Percentiles rank a stretch among this genome's conserved stretches.
Evolutionary conservation across 768 basidiomycete species (phyloP).

Genomic region (Trametopsis cervina): DNA sequence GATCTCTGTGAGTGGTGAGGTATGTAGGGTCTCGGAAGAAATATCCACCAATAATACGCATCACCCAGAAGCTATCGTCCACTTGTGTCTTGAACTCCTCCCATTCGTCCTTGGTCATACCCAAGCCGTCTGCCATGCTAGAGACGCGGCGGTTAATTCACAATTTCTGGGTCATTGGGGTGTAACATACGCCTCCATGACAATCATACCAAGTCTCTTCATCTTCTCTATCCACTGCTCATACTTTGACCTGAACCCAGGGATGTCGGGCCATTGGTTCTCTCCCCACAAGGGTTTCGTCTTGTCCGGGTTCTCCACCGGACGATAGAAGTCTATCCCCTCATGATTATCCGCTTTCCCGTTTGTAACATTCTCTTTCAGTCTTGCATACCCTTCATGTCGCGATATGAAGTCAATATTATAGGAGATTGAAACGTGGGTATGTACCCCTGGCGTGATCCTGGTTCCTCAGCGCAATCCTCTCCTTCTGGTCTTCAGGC

Average conservation of each 20-base stretch:
- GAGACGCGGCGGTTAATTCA: neutral
- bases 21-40: too few species aligned
- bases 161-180: neutral
- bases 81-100: slow-evolving; percentile 57
- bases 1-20: neutral
- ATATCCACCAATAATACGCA: slow-evolving; percentile 79
- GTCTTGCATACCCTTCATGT: slow-evolving; percentile 61
- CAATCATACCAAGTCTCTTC: slow-evolving; percentile 69
- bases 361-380: slow-evolving; percentile 83
- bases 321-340: slow-evolving; percentile 75
- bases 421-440: neutral
- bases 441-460: slow-evolving; percentile 70
- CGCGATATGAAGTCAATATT: neutral
- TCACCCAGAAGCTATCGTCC: slow-evolving; percentile 84
- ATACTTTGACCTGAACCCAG: slow-evolving; percentile 54
- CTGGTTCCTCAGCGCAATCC: slow-evolving; percentile 55
- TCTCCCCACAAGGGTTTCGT: slow-evolving; percentile 70
- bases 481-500: slow-evolving; percentile 56
- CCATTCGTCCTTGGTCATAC: slow-evolving; percentile 69
- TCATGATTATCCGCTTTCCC: slow-evolving; percentile 84
- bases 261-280: slow-evolving; percentile 78
- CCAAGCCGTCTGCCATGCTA: slow-evolving; percentile 80
- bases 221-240: slow-evolving; percentile 80
- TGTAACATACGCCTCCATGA: slow-evolving; percentile 78
- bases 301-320: slow-evolving; percentile 64